phyloP scores from a whole-genome alignment of 441 rosid genomes.

The Francoa sonchifolia region DNA sequence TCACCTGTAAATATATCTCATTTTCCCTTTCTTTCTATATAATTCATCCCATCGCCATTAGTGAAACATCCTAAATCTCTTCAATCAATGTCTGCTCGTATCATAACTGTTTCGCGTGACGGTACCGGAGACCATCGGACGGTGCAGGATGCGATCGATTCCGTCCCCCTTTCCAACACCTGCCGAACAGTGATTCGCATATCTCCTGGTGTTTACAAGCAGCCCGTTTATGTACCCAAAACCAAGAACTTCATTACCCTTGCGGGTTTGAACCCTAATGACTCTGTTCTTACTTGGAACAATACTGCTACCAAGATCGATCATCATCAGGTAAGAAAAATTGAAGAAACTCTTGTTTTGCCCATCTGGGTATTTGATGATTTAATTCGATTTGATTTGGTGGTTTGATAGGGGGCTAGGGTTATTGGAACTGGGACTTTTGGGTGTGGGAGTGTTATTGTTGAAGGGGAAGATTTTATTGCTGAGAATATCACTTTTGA shows the following conservation, averaged over 20 bases:
- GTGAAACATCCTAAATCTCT: too few species aligned
- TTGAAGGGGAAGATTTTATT: conserved; percentile 90
- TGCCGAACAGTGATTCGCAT: conserved; percentile 63
- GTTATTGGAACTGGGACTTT: conserved; percentile 89
- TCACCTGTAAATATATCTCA: too few species aligned
- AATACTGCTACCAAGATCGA: conserved; percentile 70
- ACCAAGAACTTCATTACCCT: conserved; percentile 81
- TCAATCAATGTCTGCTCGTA: conserved; percentile 36
- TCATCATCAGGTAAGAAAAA: conserved; percentile 74
- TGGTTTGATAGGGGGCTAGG: conserved; percentile 33
- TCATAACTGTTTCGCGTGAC: conserved; percentile 62
- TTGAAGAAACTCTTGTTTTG: background rate
- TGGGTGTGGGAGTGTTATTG: conserved; percentile 82
- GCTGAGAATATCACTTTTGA: conserved; percentile 96
- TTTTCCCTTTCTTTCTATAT: too few species aligned
- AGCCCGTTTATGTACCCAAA: conserved; percentile 80
- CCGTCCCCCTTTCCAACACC: conserved; percentile 63
- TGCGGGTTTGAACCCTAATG: conserved; percentile 63
- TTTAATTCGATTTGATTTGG: background rate
- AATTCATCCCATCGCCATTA: conserved; percentile 13
- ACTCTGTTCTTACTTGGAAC: conserved; percentile 67
- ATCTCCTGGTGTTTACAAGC: conserved; percentile 64
- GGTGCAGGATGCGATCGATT: conserved; percentile 79
- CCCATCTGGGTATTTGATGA: conserved; percentile 8
- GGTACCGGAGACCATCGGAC: conserved; percentile 53